These are phyloP conservation scores for Cyclotella choctawhatcheeana DNA, from an alignment of 108 stramenopile genomes.

Conservation along the genomic window DNA sequence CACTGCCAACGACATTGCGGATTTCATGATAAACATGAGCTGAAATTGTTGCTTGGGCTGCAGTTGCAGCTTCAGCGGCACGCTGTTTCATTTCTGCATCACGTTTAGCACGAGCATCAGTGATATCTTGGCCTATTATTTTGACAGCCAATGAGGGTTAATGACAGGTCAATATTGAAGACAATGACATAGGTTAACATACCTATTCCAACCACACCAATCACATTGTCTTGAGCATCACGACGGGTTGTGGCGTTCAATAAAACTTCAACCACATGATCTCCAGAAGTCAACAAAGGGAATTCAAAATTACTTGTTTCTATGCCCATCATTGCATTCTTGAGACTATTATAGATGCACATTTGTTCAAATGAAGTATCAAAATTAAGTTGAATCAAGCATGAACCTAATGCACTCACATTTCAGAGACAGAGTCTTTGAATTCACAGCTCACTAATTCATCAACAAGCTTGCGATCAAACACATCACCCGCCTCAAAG, in stretches of 20 bases:
- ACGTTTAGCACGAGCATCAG: slow-evolving; percentile 51
- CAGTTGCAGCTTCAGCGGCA: slow-evolving; percentile 50
- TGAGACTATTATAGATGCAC: not conserved
- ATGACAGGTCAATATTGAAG: no score
- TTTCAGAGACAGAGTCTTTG: slow-evolving; percentile 35
- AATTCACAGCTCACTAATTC: slow-evolving; percentile 47
- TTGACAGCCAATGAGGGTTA: not conserved
- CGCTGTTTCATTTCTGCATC: slow-evolving; percentile 48
- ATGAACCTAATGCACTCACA: slow-evolving; percentile 1
- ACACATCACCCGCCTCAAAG: slow-evolving; percentile 36
- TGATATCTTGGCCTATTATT: slow-evolving; percentile 37
- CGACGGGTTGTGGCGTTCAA: slow-evolving; percentile 78
- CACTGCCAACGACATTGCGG: slow-evolving; percentile 49
- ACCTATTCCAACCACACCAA: slow-evolving; percentile 58
- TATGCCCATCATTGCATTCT: slow-evolving; percentile 44
- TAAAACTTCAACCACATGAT: slow-evolving; percentile 55
- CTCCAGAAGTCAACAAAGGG: slow-evolving; percentile 40
- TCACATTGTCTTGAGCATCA: slow-evolving; percentile 60
- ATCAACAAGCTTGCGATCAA: slow-evolving; percentile 41
- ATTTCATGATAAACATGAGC: slow-evolving; percentile 58
- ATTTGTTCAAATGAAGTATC: not conserved
- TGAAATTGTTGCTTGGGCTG: slow-evolving; percentile 49
- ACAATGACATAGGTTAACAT: no score
- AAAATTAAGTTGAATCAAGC: not conserved
- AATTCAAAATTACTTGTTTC: slow-evolving; percentile 53